These are phyloP conservation scores for Hydrangea macrophylla DNA, from an alignment of 148 eudicot species.

Conservation along the genomic window DNA sequence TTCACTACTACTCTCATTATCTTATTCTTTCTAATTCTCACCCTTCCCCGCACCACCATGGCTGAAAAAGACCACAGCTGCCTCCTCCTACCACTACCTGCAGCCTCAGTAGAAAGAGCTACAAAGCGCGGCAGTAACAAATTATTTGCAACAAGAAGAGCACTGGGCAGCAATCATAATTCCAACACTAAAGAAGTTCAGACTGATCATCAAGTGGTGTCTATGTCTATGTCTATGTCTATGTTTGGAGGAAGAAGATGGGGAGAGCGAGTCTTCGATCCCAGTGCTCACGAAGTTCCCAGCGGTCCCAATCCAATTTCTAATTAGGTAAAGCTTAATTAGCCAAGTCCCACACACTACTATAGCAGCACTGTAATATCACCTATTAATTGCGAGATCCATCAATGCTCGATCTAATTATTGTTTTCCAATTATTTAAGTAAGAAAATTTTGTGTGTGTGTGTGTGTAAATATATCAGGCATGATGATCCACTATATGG, in stretches of 20 bases:
- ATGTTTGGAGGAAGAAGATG: conserved; percentile 9
- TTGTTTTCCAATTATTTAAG: neutral
- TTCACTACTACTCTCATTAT: too few species aligned
- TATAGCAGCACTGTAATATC: neutral
- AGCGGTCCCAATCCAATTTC: conserved; percentile 42
- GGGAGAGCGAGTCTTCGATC: conserved; percentile 12
- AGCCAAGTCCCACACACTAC: neutral
- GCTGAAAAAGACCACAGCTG: neutral
- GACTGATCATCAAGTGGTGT: conserved; percentile 2
- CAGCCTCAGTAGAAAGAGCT: neutral
- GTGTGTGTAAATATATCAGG: neutral
- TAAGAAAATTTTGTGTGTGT: neutral
- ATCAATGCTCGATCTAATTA: too few species aligned
- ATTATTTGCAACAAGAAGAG: neutral
- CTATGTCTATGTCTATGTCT: too few species aligned
- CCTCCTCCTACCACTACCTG: conserved; percentile 3
- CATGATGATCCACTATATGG: neutral
- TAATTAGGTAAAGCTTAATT: conserved; percentile 25
- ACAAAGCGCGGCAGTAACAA: neutral
- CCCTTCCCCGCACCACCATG: conserved; percentile 1
- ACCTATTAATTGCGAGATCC: too few species aligned
- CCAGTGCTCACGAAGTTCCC: conserved; percentile 37
- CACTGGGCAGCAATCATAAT: neutral
- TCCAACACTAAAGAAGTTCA: neutral
- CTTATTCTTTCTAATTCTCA: conserved; percentile 12